phyloP scores from a whole-genome alignment of 768 basidiomycete species.

The Amanita exitialis region DNA sequence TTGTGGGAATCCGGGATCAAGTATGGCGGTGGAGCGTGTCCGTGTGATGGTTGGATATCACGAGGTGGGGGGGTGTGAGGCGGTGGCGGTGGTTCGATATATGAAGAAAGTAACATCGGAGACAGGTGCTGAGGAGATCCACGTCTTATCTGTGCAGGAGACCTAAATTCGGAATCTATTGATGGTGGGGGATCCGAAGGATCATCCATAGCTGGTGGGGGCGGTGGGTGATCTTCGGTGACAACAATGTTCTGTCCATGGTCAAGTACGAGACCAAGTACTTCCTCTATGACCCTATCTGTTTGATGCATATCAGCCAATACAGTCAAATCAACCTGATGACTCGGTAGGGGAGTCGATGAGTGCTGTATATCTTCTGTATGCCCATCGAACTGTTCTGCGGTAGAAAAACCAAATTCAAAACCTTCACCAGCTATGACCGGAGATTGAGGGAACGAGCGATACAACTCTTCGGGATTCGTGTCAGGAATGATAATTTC shows the following conservation, averaged over 20 bases:
- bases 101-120: slow-evolving; percentile 20
- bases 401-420: slow-evolving; percentile 61
- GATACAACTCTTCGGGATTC: slow-evolving; percentile 25
- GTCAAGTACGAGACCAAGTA: slow-evolving; percentile 49
- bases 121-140: slow-evolving; percentile 23
- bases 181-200: slow-evolving; percentile 84
- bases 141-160: slow-evolving; percentile 28
- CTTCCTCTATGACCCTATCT: slow-evolving; percentile 38
- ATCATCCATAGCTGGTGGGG: slow-evolving; percentile 79
- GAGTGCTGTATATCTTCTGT: slow-evolving; percentile 54
- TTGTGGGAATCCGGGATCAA: slow-evolving; percentile 40
- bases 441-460: slow-evolving; percentile 19
- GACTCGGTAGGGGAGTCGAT: slow-evolving; percentile 63
- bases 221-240: slow-evolving; percentile 40
- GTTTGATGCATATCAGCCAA: slow-evolving; percentile 50
- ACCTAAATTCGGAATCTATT: slow-evolving; percentile 71
- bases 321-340: slow-evolving; percentile 60
- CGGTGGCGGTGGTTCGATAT: slow-evolving; percentile 21
- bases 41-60: slow-evolving; percentile 29
- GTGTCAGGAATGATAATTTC: slow-evolving; percentile 60
- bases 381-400: slow-evolving; percentile 78
- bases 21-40: slow-evolving; percentile 74
- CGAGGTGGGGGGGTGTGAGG: slow-evolving; percentile 21
- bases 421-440: slow-evolving; percentile 64
- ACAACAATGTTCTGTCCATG: slow-evolving; percentile 30